Evolutionary conservation across 2,329 filamentous ascomycete genomes (phyloP), one percentile per base, ranked within the genome.

Genomic region (Neobulgaria alba): DNA sequence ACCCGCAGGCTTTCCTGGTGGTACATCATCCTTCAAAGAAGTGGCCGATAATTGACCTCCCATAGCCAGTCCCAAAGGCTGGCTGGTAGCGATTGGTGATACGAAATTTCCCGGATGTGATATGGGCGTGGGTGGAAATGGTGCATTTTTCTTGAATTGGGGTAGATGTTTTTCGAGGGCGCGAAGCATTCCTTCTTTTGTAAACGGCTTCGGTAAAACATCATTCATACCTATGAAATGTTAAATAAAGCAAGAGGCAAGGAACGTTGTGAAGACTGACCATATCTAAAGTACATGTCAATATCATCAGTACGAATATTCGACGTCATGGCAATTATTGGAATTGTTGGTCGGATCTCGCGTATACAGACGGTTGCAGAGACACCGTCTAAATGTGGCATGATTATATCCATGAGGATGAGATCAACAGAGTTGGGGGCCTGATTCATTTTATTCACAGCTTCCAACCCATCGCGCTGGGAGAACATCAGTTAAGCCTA

Each of bases 291-390:
- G 61, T 98, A 98, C 67, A 93, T 89, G 39, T 90, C 85, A 47
- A 96, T 93, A 60, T 98, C 92, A 56, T 95, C 90, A 46, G 87
- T 89, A 50, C 92, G 78, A 50, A 98, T 96, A 59, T 96, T 98
- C 3, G 90, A 95, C 3, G 92, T 98, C 92, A 98, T 96, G 34
- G 92, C 92, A 43, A 98, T 86, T 55, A 98, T 93, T 0, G 92
- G 92, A 15, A 85, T 80, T 4, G 80, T 77, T 29, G 79, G 77
- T 49, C 88, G 80, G 47, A 90, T 86, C 57, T 95, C 85, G 39
- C 90, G 79, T 50, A 98, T 95, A 47, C 95, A 79, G 57, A 92
- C 85, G 42, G 88, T 95, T 2, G 92, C 90, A 12, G 89, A 95
- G 4, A 96, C 88, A 52, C 92, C 92, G 56, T 96, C 92, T 39